Evolutionary conservation across 192 early-diverging fungal genomes (phyloP).

Genomic region (Polychytrium aggregatum): DNA sequence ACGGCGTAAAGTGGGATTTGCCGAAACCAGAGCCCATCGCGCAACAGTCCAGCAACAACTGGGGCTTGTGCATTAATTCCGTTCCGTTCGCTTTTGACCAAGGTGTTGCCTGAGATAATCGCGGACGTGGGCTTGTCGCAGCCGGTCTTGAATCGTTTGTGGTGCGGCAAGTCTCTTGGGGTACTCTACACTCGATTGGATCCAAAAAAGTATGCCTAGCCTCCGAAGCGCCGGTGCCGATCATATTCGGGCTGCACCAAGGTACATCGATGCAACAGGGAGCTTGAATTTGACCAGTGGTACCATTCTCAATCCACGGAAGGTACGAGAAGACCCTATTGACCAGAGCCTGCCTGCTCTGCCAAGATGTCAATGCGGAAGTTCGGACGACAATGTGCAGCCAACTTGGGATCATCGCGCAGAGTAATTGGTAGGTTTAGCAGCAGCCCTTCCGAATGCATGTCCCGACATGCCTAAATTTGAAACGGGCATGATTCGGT

Average conservation of each 20-base stretch:
- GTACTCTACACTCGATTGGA: slow-evolving; percentile 22
- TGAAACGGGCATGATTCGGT: too few species aligned
- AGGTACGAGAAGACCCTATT: slow-evolving; percentile 18
- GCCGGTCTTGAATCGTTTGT: slow-evolving; percentile 31
- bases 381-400: slow-evolving; percentile 39
- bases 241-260: too few species aligned
- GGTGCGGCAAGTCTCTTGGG: slow-evolving; percentile 31
- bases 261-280: too few species aligned
- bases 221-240: too few species aligned
- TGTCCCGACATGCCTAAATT: too few species aligned
- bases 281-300: too few species aligned
- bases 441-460: too few species aligned
- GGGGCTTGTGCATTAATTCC: too few species aligned
- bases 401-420: slow-evolving; percentile 27
- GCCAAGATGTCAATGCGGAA: slow-evolving; percentile 45
- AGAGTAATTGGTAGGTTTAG: slow-evolving; percentile 18
- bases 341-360: slow-evolving; percentile 23
- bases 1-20: too few species aligned
- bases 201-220: slow-evolving; percentile 22
- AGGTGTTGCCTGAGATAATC: slow-evolving; percentile 30
- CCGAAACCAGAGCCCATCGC: too few species aligned
- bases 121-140: slow-evolving; percentile 27
- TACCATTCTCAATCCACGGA: slow-evolving; percentile 4
- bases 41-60: too few species aligned
- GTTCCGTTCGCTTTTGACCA: too few species aligned